Evolutionary conservation across 2,329 filamentous ascomycete genomes (phyloP), one percentile per base, ranked within the genome.

Genomic region (Coniosporium tulheliwenetii): DNA sequence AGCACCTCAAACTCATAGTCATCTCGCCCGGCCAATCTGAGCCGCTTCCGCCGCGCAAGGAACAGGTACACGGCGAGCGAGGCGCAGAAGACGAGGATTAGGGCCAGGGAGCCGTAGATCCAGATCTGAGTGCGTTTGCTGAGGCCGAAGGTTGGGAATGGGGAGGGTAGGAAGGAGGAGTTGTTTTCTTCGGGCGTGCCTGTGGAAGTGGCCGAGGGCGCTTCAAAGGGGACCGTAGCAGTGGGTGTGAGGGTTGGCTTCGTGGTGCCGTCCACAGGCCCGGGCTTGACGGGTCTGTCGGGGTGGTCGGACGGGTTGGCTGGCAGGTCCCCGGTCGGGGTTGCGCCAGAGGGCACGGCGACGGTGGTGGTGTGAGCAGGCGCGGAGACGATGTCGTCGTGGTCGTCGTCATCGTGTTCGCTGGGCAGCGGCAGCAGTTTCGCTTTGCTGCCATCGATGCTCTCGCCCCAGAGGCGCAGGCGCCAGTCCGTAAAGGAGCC

Each of bases 1-100:
- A 98, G 71, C 46, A 94, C 79, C 62, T 94, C 87, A 50, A 98
- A 98, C 51, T 95, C 89, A 60, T 95, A 96, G 56, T 81, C 79
- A 52, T 89, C 83, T 39, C 83, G 76, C 57, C 76, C 77, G 60
- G 77, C 77, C 19, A 85, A 71, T 34, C 81, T 34, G 38, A 50
- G 47, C 35, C 55, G 77, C 56, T 79, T 82, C 43, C 83, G 79
- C 26, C 86, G 79, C 36, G 86, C 82, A 43, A 89, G 65, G 60
- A 75, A 85, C 50, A 93, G 74, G 66, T 89, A 95, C 36, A 79
- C 67, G n/a, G 77, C 84, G 0, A 98, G 71, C 2, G 79, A 83
- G 42, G 67, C 62, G 59, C 87, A 87, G 67, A 98, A 98, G 39
- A 81, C 66, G 10, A 81, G 66, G 47, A 98, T 98, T 14, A 95